Conservation (phyloP, 495 filamentous ascomycete genomes). For the Xylaria acuta region DNA sequence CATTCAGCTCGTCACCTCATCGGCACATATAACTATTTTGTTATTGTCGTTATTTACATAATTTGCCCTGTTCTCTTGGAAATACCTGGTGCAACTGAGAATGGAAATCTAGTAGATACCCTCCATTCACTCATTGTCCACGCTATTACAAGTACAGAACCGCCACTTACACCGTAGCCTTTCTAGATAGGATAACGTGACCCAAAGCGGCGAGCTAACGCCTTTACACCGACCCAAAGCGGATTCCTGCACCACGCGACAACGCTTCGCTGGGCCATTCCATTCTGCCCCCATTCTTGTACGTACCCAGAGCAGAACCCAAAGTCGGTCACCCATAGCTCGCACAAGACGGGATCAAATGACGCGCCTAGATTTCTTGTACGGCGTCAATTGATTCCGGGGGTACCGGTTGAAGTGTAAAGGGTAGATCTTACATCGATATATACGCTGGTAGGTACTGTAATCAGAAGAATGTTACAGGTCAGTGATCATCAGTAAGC, state of each 20-base stretch:
- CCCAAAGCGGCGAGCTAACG: conserved; percentile 11
- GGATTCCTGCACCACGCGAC: conserved; percentile 11
- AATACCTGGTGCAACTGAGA: neutral
- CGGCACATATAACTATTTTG: neutral
- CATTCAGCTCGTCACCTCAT: neutral
- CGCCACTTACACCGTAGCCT: neutral
- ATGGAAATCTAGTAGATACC: neutral
- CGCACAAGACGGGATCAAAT: conserved; percentile 1
- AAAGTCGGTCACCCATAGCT: neutral
- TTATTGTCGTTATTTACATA: neutral
- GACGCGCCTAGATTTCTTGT: neutral
- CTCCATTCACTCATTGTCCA: neutral
- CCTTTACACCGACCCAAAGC: neutral
- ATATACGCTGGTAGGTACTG: no score
- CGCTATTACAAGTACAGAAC: neutral
- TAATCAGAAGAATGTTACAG: neutral
- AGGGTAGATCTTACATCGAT: neutral
- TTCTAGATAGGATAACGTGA: neutral
- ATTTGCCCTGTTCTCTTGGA: neutral
- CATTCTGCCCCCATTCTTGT: neutral
- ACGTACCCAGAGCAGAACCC: neutral
- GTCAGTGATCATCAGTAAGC: neutral
- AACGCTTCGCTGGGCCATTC: neutral
- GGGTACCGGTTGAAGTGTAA: neutral
- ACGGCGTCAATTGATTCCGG: neutral